Base-by-base conservation (phyloP, 2,329 filamentous ascomycete genomes). In the Alternaria metachromatica region DNA sequence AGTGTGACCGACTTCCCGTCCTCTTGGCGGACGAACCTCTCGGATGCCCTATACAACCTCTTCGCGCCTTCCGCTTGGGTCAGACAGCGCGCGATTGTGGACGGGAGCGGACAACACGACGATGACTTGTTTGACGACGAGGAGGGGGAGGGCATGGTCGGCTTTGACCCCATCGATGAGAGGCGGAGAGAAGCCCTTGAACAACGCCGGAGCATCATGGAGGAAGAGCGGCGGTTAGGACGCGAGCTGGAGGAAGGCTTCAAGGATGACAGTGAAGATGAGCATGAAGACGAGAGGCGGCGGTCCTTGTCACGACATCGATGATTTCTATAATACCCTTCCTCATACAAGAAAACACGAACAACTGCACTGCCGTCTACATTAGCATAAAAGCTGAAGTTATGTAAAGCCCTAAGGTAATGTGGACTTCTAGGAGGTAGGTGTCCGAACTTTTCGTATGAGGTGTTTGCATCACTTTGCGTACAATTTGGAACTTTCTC, bases 191-290 rank as follows among this genome's bases (percentile, higher is more conserved):
- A 80, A 69, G 76, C 78, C 8, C 72, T 81, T 45, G 80, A 81
- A 59, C 75, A 79, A 62, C 64, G 80, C 20, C 66, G 79, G 51
- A 79, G 80, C 80, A 68, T 78, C 43, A 74, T 73, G 33, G 86
- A 88, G 64, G 85, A 84, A 51, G 82, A 85, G 46, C 83, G 87
- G 70, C 85, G 93, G 66, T 74, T 97, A 65, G 95, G 92, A 78
- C 85, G 93, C 80, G 93, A 97, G 71, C 80, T 95, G 55, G 92
- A 95, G 77, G 87, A 90, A 72, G 90, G 90, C 0, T 93, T 93
- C 75, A 87, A 88, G 80, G 90, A 92, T 76, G 89, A 92, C 70
- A 92, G 90, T 75, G 88, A 90, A 60, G 88, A 90, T 41, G 87
- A 89, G 58, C 77, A 73, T 6, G 79, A 75, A 18, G 75, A 75